Percentiles rank a stretch among this genome's conserved stretches.
Conservation (phyloP, 805 yeast species). For the Metschnikowia shivogae region DNA sequence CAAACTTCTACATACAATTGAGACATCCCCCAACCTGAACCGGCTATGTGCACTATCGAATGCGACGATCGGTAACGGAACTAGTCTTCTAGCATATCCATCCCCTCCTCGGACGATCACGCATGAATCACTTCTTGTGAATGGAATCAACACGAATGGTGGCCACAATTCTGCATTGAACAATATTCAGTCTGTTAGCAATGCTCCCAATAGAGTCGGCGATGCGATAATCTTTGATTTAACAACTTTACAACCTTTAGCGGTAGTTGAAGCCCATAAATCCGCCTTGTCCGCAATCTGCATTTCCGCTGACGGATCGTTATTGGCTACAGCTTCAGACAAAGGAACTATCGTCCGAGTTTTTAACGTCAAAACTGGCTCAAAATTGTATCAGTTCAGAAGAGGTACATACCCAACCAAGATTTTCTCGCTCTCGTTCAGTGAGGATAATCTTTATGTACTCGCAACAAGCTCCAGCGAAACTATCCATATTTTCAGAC, state of each 20-base stretch:
- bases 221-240: slow-evolving; percentile 80
- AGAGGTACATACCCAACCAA: slow-evolving; percentile 83
- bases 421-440: slow-evolving; percentile 73
- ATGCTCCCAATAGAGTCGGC: slow-evolving; percentile 50
- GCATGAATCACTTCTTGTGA: slow-evolving; percentile 39
- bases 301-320: slow-evolving; percentile 68
- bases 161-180: slow-evolving; percentile 37
- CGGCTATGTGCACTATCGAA: slow-evolving; percentile 62
- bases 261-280: slow-evolving; percentile 83
- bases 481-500: slow-evolving; percentile 86
- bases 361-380: slow-evolving; percentile 64
- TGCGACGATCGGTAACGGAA: slow-evolving; percentile 29
- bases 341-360: slow-evolving; percentile 89
- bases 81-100: slow-evolving; percentile 65
- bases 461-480: slow-evolving; percentile 87
- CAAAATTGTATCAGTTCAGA: slow-evolving; percentile 66
- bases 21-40: slow-evolving; percentile 39
- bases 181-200: slow-evolving; percentile 38
- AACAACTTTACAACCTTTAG: slow-evolving; percentile 64
- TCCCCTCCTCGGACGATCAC: slow-evolving; percentile 62
- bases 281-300: slow-evolving; percentile 65
- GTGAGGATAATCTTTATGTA: slow-evolving; percentile 61
- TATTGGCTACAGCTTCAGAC: slow-evolving; percentile 83
- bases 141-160: slow-evolving; percentile 39
- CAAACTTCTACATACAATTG: slow-evolving; percentile 42